Evolutionary conservation across 2,329 filamentous ascomycete species (phyloP).

Genomic region (Pestalotiopsis sp.): DNA sequence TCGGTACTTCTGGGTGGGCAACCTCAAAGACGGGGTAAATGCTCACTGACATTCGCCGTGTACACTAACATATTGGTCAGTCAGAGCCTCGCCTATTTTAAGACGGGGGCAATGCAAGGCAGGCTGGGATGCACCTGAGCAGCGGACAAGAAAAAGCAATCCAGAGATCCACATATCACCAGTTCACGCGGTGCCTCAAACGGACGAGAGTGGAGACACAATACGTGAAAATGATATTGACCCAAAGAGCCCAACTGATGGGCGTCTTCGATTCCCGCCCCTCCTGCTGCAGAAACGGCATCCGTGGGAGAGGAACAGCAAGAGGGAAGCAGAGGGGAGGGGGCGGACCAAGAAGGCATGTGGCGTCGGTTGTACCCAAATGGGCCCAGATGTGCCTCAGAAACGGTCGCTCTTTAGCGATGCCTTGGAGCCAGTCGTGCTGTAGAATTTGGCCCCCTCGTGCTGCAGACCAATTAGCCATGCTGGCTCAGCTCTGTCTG

Average conservation of each 20-base stretch:
- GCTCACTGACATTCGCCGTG: not conserved
- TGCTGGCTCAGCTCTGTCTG: not conserved
- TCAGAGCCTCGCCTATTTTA: not conserved
- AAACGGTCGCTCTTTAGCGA: not conserved
- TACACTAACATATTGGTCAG: not conserved
- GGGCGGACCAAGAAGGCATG: too few relatives aligned
- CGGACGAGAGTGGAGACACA: not conserved
- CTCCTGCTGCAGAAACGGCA: not conserved
- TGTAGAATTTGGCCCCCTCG: not conserved
- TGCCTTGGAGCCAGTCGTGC: not conserved
- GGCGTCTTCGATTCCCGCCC: not conserved
- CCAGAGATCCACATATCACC: not conserved
- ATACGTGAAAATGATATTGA: not conserved
- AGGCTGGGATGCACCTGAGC: not conserved
- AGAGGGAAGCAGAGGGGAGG: too few relatives aligned
- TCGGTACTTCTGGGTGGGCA: not conserved
- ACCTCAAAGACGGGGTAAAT: not conserved
- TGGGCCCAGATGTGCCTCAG: not conserved
- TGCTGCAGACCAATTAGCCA: not conserved
- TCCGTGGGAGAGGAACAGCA: not conserved
- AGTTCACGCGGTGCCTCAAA: not conserved
- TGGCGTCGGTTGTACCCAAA: not conserved
- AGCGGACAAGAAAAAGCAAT: not conserved
- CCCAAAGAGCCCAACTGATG: not conserved
- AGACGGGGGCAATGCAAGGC: not conserved